Percentiles rank a stretch among this genome's conserved stretches.
These are phyloP conservation scores for Paxillus rubicundulus DNA, from an alignment of 768 basidiomycete species.

Conservation along the genomic window DNA sequence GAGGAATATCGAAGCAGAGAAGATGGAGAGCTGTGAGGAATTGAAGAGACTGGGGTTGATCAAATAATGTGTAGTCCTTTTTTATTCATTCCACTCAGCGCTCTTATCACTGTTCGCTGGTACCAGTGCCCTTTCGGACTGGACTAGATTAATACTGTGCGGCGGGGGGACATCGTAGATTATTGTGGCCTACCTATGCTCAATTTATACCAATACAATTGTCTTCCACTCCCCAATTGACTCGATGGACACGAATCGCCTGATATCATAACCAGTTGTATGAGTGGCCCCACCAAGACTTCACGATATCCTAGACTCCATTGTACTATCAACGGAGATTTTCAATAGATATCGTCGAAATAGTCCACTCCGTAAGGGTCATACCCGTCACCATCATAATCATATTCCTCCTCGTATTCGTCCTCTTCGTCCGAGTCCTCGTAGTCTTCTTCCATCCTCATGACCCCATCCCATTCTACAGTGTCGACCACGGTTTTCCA, in stretches of 20 bases:
- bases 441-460: background rate
- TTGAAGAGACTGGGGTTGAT: conserved; percentile 61
- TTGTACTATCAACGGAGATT: background rate
- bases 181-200: conserved; percentile 12
- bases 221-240: background rate
- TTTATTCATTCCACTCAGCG: conserved; percentile 7
- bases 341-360: background rate
- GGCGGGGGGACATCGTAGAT: conserved; percentile 6
- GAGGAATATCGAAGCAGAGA: conserved; percentile 64
- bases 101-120: conserved; percentile 10
- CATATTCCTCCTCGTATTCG: background rate
- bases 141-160: conserved; percentile 6
- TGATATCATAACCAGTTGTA: too few species aligned
- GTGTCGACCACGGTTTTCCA: conserved; percentile 9
- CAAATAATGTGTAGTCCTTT: conserved; percentile 26
- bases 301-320: background rate
- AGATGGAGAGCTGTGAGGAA: conserved; percentile 74
- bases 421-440: conserved; percentile 1
- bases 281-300: too few species aligned
- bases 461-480: conserved; percentile 19
- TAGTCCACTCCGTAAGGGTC: background rate
- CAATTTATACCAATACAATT: conserved; percentile 27
- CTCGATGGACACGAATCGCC: too few species aligned
- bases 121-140: background rate
- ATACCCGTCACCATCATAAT: background rate